Evolutionary conservation across 148 eudicot species (phyloP).

Genomic region (Salicornia ramosissima): DNA sequence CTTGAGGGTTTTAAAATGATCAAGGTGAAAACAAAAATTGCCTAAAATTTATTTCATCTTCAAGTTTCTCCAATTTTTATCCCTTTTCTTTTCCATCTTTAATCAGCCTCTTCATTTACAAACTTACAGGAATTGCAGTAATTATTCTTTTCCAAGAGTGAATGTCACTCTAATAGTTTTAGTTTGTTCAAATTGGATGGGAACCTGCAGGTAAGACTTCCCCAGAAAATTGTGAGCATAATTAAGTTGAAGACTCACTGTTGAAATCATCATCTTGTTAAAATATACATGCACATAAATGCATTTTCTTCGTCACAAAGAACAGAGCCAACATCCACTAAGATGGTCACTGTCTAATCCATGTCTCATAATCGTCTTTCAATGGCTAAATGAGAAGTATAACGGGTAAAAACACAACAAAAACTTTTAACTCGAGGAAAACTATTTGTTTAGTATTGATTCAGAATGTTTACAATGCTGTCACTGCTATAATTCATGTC

Average conservation of each 20-base stretch:
- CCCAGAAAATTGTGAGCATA: background rate
- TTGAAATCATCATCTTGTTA: background rate
- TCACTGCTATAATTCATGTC: conserved; percentile 12
- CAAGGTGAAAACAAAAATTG: too few species aligned
- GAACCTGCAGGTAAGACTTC: background rate
- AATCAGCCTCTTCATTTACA: background rate
- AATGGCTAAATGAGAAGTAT: background rate
- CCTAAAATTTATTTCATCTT: background rate
- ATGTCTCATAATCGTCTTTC: background rate
- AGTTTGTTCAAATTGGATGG: background rate
- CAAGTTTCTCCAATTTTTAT: background rate
- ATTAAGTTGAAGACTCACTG: background rate
- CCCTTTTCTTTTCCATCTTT: background rate
- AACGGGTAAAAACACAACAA: background rate
- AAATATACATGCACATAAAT: background rate
- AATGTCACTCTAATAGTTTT: background rate
- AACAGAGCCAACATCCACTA: background rate
- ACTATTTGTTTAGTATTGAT: background rate
- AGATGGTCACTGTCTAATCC: background rate
- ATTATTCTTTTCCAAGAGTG: too few species aligned
- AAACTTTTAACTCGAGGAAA: background rate
- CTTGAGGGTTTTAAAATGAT: too few species aligned
- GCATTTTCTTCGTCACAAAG: background rate
- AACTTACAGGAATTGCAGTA: too few species aligned
- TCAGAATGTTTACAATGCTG: conserved; percentile 7